Evolutionary conservation across 176 grass and related monocot genomes (phyloP), one percentile per base, ranked within the genome.

Genomic region (maize (Zea mays)): DNA sequence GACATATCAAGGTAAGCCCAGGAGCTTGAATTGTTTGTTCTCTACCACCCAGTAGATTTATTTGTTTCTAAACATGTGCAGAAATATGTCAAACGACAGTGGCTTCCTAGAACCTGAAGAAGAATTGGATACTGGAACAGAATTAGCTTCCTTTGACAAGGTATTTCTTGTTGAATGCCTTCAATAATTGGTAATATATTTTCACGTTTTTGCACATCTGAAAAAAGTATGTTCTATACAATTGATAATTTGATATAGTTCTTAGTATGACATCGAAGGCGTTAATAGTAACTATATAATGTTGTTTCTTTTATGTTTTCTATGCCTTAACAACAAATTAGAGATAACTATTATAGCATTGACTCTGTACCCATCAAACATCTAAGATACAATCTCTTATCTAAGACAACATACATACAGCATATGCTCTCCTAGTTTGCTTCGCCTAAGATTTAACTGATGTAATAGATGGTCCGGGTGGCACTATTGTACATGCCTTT

Each of bases 121-220:
- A 52, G 80, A 81, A 12, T 57, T 81, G 44, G 54, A 72, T 70
- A 65, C 80, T 65, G 61, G 72, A 40, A 84, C 48, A 62, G 88
- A 90, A 14, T 81, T 93, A 79, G 81, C 87, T 79, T 95, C 96
- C 42, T 90, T 99, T 89, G 92, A 99, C 81, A 88, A 99, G 96
- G 96, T 99, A 92, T 70, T 49, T 78, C 2, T 62, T 86, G 67
- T 8, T 36, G 60, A 71, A 72, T 81, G 39, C 58, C 44, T 50
- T 70, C 36, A 47, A 50, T 43, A 34, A 49, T 70, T 50, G 68
- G 21, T 50, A 50, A 16, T 71, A 50, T 50, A 16, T 50, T 49
- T 49, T 71, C 68, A 50, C 20, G 1, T 1, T 71, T 85, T 77
- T 50, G 16, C 19, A 72, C 51, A 33, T 58, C 14, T 66, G 36